Conservation (phyloP, 2,329 filamentous ascomycete species). For the Botrytis paeoniae region DNA sequence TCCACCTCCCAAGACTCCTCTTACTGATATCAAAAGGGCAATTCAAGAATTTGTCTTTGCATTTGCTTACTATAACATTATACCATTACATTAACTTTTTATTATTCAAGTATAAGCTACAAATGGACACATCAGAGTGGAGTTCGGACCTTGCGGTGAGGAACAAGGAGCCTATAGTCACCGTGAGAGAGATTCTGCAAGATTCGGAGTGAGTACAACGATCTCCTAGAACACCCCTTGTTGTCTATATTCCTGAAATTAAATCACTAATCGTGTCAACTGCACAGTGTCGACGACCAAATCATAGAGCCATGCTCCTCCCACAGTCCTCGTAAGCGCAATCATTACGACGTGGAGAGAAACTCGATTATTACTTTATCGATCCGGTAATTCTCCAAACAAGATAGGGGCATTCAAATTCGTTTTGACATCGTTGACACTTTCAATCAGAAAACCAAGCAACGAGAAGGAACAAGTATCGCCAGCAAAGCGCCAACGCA, state of each 20-base stretch:
- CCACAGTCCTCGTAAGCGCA: neutral
- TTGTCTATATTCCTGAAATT: neutral
- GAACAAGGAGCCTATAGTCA: neutral
- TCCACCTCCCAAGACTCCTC: neutral
- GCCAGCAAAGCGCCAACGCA: constrained; percentile 13
- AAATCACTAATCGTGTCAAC: neutral
- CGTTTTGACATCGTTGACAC: neutral
- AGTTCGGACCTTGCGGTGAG: neutral
- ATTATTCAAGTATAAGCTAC: neutral
- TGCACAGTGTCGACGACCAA: constrained; percentile 2
- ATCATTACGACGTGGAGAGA: neutral
- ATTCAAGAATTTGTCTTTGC: neutral
- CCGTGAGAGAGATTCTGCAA: constrained; percentile 5
- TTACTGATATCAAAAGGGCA: neutral
- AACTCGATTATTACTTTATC: neutral
- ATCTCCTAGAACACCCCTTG: neutral
- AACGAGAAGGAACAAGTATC: constrained; percentile 2
- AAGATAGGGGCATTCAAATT: neutral
- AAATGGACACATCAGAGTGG: constrained; percentile 8
- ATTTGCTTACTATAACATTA: neutral
- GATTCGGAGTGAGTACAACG: constrained; percentile 1
- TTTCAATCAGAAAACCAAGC: neutral
- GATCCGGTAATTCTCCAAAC: neutral
- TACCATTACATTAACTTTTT: neutral
- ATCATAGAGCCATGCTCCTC: neutral